Evolutionary conservation across 345 rosid species (phyloP), one percentile per base, ranked within the genome.

Genomic region (Eucalyptus polybractea): DNA sequence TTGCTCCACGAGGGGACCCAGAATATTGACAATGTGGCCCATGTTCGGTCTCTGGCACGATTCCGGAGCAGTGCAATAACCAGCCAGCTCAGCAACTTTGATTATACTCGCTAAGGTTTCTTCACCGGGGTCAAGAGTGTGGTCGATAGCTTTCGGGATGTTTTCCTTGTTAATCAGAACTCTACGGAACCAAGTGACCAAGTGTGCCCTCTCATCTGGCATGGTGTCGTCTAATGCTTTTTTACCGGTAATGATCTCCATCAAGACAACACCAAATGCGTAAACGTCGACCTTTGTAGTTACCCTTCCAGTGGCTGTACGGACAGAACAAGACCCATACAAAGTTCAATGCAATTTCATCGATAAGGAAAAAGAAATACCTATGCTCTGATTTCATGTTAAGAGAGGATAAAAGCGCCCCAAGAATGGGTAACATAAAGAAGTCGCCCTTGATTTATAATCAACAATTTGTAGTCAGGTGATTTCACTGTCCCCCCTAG

Each of bases 271-370:
- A 42, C 99, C 99, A 89, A 95, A 97, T 87, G 98, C 98, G 88
- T 93, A 97, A 6, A 97, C 96, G 90, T 97, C 99, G 50, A 96
- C 97, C 90, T 96, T 97, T 8, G 96, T 97, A 4, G 99, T 95
- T 87, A 97, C 99, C 92, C 99, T 93, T 88, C 99, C 99, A 10
- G 99, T 97, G 50, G 97, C 99, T 97, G 95, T 86, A 88, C 60
- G 19, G 56, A 89, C 50, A 76, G 44, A n/a, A 90, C 29, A 31
- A 65, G 58, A 27, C 10, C 85, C 60, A 50, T 65, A 29, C 44
- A 40, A 65, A 86, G 42, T 50, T 37, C 27, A 5, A 50, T 29
- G 58, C 58, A 86, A 86, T 86, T n/a, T 69, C 60, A 87, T 13
- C 33, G 10, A 40, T 7, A 42, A 56, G 25, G 50, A 86, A 49